These are phyloP conservation scores for Populus hybrid DNA, from an alignment of 441 rosid species.

Conservation along the genomic window DNA sequence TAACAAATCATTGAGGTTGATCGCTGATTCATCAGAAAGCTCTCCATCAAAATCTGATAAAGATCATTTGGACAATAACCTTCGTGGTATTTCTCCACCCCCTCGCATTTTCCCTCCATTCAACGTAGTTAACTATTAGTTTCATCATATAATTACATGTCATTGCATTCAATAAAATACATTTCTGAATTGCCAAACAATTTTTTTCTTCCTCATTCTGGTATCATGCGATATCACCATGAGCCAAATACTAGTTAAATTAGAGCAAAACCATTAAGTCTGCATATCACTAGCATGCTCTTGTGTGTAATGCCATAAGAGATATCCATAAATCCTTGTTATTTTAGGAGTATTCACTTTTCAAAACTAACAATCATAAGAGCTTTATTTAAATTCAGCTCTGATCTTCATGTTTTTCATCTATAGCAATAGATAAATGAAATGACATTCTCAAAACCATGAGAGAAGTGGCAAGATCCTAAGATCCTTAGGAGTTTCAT, in stretches of 20 bases:
- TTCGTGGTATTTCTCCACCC: constrained; percentile 56
- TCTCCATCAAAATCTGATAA: constrained; percentile 58
- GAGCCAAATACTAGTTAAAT: neutral
- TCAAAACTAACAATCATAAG: neutral
- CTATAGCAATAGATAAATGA: neutral
- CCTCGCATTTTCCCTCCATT: neutral
- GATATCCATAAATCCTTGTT: neutral
- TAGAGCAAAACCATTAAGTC: neutral
- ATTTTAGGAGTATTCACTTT: neutral
- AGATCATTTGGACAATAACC: constrained; percentile 50
- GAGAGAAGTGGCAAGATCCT: neutral
- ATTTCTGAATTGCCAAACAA: neutral
- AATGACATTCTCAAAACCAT: neutral
- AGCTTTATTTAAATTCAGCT: neutral
- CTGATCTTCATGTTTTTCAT: neutral
- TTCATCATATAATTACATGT: constrained; percentile 5
- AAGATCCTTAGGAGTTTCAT: neutral
- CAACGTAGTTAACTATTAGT: neutral
- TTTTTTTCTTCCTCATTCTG: neutral
- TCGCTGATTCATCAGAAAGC: constrained; percentile 61
- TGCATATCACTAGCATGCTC: neutral
- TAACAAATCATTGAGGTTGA: constrained; percentile 77
- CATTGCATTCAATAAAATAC: neutral
- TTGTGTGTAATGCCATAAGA: neutral
- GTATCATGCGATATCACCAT: neutral